Evolutionary conservation across 208 protist genomes (phyloP), one percentile per base, ranked within the genome.

Genomic region (Lotmaria passim): DNA sequence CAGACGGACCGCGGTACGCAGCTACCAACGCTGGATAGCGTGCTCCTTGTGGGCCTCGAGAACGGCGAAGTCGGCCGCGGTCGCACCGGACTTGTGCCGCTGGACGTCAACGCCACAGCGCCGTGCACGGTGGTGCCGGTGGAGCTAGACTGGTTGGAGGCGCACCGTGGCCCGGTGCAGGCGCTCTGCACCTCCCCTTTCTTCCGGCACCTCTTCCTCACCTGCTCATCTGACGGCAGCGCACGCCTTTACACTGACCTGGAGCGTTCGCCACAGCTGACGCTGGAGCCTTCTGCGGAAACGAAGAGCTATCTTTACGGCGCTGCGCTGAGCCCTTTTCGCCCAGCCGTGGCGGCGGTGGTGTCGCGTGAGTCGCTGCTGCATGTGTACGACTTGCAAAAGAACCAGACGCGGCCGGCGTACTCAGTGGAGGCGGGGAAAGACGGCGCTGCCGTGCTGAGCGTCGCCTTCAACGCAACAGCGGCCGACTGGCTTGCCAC

Each of bases 301-400:
- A 86, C 86, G 8, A 93, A 93, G 55, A 81, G 92, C 53, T 97
- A 93, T 74, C 69, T 96, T 2, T 96, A 96, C 84, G 81, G 83
- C 17, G 65, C 52, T 12, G 71, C 88, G 59, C 96, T 95, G 38
- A 96, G 89, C 65, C 91, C 94, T 0, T 93, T 91, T 46, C 79
- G 94, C 3, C 92, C 94, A 6, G 75, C 79, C 52, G 90, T 98
- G 3, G 30, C 95, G 11, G 92, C 90, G 1, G 19, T 92, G 19
- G 92, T 91, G 19, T 94, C 91, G 26, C 89, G 90, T 12, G 90
- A 85, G 59, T 80, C 89, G 19, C 83, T 79, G 44, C 58, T 97
- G 65, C 85, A 91, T 67, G 72, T 97, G 36, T 97, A 96, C 75
- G 93, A 97, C 65, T 72, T 97, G 51, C 85, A 96, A 56, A 73